Percentiles rank a stretch among this genome's conserved stretches.
Conservation (phyloP, 768 basidiomycete species). For the Lactarius vividus region DNA sequence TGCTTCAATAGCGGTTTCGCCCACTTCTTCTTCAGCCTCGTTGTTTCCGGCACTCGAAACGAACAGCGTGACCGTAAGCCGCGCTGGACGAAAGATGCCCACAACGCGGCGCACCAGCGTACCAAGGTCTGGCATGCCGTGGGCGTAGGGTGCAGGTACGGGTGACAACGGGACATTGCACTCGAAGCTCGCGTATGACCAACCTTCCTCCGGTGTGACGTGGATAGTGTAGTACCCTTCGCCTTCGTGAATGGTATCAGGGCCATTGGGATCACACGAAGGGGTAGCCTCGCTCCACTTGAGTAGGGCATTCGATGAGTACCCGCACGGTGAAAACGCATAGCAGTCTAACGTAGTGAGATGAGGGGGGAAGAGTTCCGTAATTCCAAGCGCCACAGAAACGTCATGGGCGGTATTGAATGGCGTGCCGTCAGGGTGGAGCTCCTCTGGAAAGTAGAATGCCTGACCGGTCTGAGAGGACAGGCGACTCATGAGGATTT, state of each 20-base stretch:
- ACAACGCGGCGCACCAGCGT: constrained; percentile 87
- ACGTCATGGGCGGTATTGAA: constrained; percentile 55
- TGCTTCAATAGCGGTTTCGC: constrained; percentile 59
- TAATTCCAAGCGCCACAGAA: constrained; percentile 73
- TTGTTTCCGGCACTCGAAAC: constrained; percentile 63
- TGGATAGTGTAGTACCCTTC: constrained; percentile 99
- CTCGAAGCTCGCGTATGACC: constrained; percentile 99
- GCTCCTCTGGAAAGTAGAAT: constrained; percentile 56
- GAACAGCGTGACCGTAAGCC: constrained; percentile 86
- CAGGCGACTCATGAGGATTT: constrained; percentile 96
- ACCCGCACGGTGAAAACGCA: constrained; percentile 93
- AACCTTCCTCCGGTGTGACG: constrained; percentile 96
- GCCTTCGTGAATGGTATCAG: constrained; percentile 37
- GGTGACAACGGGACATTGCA: constrained; percentile 82
- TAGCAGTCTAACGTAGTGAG: constrained; percentile 89
- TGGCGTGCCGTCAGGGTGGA: constrained; percentile 36
- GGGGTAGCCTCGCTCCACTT: constrained; percentile 50
- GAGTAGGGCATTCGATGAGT: constrained; percentile 88
- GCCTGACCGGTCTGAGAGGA: constrained; percentile 68
- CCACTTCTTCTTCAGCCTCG: constrained; percentile 44
- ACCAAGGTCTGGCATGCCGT: constrained; percentile 66
- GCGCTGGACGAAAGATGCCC: constrained; percentile 86
- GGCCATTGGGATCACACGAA: constrained; percentile 29
- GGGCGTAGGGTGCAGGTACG: constrained; percentile 37
- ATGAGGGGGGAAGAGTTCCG: constrained; percentile 73